Conservation (phyloP, 495 filamentous ascomycete species). For the Cenococcum geophilum region DNA sequence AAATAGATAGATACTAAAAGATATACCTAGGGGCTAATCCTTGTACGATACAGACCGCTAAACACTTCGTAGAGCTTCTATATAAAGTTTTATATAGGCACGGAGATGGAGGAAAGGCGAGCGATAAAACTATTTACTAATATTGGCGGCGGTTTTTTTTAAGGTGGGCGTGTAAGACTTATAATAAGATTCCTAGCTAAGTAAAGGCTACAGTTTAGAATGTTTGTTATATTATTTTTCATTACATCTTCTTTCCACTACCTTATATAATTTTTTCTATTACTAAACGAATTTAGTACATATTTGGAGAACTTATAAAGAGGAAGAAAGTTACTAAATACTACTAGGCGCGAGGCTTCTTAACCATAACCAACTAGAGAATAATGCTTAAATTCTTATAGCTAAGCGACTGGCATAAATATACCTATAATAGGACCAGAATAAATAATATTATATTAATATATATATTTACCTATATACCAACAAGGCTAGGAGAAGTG, state of each 20-base stretch:
- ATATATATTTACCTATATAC: constrained; percentile 5
- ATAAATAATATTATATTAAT: constrained; percentile 1
- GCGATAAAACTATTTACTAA: constrained; percentile 4
- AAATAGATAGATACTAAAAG: constrained; percentile 8
- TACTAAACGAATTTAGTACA: constrained; percentile 2
- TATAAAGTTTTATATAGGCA: background rate
- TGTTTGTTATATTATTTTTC: background rate
- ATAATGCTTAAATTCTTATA: constrained; percentile 11
- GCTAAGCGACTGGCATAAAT: constrained; percentile 8
- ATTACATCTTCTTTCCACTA: background rate
- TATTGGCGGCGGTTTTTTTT: constrained; percentile 13
- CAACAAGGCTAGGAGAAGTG: constrained; percentile 7
- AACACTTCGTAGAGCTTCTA: constrained; percentile 9
- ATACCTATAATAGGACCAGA: constrained; percentile 2
- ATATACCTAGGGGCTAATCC: constrained; percentile 6
- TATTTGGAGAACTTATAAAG: background rate
- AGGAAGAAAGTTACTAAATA: background rate
- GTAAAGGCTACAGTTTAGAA: background rate
- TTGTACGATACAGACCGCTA: constrained; percentile 10
- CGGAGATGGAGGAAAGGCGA: background rate
- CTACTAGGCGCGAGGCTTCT: background rate
- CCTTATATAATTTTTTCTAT: background rate
- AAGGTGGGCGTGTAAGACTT: background rate
- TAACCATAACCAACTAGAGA: constrained; percentile 4
- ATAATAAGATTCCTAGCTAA: background rate